A percentile compares a stretch with the other conserved stretches of the same genome.
Evolutionary conservation across 2,329 filamentous ascomycete genomes (phyloP).

Genomic region (Byssochlamys sp.): DNA sequence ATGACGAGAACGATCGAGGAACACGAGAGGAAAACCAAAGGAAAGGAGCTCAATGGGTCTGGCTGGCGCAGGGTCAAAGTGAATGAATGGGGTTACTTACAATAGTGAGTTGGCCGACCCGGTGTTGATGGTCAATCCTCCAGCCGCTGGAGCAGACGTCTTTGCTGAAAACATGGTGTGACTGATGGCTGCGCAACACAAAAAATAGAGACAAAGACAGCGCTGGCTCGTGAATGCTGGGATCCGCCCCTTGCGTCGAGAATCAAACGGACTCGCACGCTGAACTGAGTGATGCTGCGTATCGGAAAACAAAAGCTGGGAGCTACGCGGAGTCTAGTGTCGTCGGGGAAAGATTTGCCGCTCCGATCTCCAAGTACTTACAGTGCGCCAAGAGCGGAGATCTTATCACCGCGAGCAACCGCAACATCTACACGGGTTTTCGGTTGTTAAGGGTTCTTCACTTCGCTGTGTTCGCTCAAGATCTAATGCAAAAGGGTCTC

Average conservation of each 20-base stretch:
- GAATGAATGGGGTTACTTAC: constrained; percentile 24
- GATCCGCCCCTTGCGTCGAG: background rate
- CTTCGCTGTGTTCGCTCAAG: no score
- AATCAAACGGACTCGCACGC: background rate
- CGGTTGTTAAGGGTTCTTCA: no score
- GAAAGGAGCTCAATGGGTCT: background rate
- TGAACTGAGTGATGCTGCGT: background rate
- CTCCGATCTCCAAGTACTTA: background rate
- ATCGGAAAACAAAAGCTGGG: constrained; percentile 1
- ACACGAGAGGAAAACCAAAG: background rate
- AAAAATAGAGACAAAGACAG: background rate
- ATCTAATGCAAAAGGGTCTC: no score
- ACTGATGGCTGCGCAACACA: background rate
- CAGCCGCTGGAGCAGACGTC: constrained; percentile 21
- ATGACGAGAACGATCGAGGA: background rate
- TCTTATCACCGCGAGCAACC: background rate
- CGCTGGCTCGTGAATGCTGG: background rate
- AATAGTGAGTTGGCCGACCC: constrained; percentile 39
- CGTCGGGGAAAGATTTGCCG: constrained; percentile 13
- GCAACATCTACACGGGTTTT: background rate
- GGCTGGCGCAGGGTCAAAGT: background rate
- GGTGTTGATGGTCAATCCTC: constrained; percentile 46
- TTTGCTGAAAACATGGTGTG: constrained; percentile 29
- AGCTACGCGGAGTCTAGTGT: constrained; percentile 2
- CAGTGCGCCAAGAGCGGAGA: constrained; percentile 1